Percentiles rank a stretch among this genome's conserved stretches.
phyloP scores from a whole-genome alignment of 106 monocot genomes.

The Gastrodia elata region DNA sequence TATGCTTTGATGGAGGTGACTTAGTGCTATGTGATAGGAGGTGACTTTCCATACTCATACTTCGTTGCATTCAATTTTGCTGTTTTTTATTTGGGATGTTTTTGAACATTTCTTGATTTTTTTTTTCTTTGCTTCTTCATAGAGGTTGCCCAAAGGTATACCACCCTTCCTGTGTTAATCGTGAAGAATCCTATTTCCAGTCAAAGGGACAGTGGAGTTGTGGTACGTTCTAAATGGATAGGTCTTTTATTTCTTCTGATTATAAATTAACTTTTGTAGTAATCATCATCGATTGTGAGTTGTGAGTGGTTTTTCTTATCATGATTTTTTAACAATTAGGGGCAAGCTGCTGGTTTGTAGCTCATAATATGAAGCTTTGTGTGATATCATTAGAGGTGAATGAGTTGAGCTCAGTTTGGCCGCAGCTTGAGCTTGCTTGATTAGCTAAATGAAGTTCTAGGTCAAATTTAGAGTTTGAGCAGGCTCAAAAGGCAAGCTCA shows the following conservation, averaged over 20 bases:
- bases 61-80: neutral
- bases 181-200: constrained; percentile 76
- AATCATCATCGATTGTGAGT: neutral
- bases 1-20: constrained; percentile 63
- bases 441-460: no score
- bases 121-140: constrained; percentile 15
- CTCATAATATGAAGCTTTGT: neutral
- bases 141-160: constrained; percentile 92
- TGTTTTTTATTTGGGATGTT: neutral
- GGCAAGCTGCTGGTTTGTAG: neutral
- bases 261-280: neutral
- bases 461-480: no score
- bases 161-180: constrained; percentile 86
- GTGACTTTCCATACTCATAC: constrained; percentile 11
- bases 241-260: neutral
- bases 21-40: constrained; percentile 61
- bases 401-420: no score
- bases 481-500: no score
- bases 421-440: no score
- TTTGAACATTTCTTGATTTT: neutral
- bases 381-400: no score
- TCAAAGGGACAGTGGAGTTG: constrained; percentile 85
- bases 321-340: neutral
- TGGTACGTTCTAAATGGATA: constrained; percentile 29
- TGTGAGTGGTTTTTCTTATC: neutral